Conservation (phyloP, 768 basidiomycete species). For the Xerocomellus intermedius region DNA sequence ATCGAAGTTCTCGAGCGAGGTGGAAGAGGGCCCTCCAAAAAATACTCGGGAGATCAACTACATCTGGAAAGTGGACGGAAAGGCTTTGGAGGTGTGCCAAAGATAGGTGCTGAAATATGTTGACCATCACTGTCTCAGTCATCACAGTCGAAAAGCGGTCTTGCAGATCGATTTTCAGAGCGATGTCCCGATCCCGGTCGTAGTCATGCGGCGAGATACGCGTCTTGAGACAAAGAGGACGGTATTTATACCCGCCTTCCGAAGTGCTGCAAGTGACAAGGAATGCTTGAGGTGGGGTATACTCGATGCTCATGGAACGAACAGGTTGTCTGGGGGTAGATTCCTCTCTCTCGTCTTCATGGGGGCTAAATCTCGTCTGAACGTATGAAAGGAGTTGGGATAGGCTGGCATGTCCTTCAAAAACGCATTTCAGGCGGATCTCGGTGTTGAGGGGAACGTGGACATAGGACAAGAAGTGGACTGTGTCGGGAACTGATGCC, state of each 20-base stretch:
- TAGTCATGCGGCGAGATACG: neutral
- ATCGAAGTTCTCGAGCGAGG: neutral
- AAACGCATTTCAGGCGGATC: neutral
- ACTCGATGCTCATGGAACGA: neutral
- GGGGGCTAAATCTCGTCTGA: neutral
- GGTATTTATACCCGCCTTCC: neutral
- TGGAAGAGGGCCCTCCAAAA: constrained; percentile 1
- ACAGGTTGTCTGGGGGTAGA: neutral
- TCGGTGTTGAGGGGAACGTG: neutral
- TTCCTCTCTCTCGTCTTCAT: neutral
- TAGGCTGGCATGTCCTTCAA: neutral
- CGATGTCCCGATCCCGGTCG: neutral
- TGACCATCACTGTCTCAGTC: neutral
- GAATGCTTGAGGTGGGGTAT: neutral
- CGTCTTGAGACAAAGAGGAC: neutral
- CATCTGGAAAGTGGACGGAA: neutral
- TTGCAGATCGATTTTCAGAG: neutral
- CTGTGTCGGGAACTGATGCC: neutral
- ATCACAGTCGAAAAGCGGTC: neutral
- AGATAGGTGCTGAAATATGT: neutral
- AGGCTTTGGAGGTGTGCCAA: neutral
- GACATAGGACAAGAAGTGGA: neutral
- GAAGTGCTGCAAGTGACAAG: neutral
- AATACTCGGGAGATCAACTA: neutral
- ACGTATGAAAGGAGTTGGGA: neutral